Conservation (phyloP, 2,329 filamentous ascomycete genomes). For the Microdochium bolleyi region DNA sequence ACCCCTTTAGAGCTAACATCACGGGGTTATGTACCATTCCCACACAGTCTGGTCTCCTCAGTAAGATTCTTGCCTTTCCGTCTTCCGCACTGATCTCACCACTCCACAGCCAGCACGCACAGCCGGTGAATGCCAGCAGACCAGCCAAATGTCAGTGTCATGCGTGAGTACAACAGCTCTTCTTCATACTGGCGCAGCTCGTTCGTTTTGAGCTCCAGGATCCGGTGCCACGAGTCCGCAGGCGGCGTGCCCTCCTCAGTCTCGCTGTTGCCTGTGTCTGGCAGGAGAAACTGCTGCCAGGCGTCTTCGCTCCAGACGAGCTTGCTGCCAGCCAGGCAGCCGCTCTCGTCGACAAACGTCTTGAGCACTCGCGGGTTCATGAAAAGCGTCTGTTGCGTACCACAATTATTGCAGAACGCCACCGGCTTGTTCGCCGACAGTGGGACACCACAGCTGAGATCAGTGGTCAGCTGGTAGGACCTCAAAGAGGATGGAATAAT, state of each 20-base stretch:
- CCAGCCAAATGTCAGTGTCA: conserved; percentile 50
- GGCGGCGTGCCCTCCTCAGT: conserved; percentile 27
- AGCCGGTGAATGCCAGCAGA: conserved; percentile 27
- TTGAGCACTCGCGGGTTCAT: conserved; percentile 33
- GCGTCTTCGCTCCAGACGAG: conserved; percentile 43
- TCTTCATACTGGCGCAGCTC: conserved; percentile 41
- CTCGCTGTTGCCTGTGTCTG: neutral
- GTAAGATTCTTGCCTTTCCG: conserved; percentile 1
- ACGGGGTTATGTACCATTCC: too few species aligned
- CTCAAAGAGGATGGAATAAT: neutral
- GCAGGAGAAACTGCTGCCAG: conserved; percentile 34
- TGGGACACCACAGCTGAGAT: conserved; percentile 39
- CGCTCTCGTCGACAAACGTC: conserved; percentile 44
- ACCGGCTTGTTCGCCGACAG: conserved; percentile 40
- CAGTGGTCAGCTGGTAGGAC: neutral
- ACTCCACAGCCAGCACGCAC: conserved; percentile 32
- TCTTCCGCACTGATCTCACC: conserved; percentile 18
- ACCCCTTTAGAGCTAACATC: too few species aligned
- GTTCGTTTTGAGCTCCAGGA: conserved; percentile 25
- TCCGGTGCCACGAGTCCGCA: conserved; percentile 30
- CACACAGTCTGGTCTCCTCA: conserved; percentile 1
- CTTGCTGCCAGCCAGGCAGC: conserved; percentile 38
- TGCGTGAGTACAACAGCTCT: conserved; percentile 38
- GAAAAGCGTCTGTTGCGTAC: conserved; percentile 14
- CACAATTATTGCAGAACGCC: conserved; percentile 29